Evolutionary conservation across 306 rosid genomes (phyloP), one percentile per base, ranked within the genome.

Genomic region (Quercus variabilis): DNA sequence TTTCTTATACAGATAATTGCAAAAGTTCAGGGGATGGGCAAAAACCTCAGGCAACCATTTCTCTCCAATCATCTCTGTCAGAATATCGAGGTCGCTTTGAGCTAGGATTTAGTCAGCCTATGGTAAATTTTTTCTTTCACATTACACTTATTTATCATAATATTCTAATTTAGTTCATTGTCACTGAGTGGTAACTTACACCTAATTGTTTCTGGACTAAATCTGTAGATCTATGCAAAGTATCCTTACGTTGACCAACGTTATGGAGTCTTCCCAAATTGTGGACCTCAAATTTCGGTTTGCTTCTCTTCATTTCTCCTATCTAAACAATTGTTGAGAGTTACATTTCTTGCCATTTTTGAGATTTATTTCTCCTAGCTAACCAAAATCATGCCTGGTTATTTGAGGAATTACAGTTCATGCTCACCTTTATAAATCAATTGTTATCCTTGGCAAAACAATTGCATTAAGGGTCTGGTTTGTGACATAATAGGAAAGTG

Each of bases 61-160:
- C 93, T 73, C 88, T 88, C 82, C 92, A 84, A 74, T 77, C 94
- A 57, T 80, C 92, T 52, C 74, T 58, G 63, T 51, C 88, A 59
- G 96, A 87, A 70, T 79, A 85, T 64, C 68, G 33, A 51, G 74
- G 86, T 73, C 89, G 83, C 80, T 87, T 89, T 78, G 97, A 91
- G 90, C 90, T 92, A 9, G 97, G 98, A 76, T 89, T 94, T 74
- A 72, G 86, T 82, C 98, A 88, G 83, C 98, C 97, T 15, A 35
- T 87, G 98, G 98, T 92, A 83, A 62, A 75, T 71, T 54, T 43
- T 82, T 80, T 67, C 58, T 35, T 54, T 55, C 5, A 74, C 9
- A 30, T 51, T 15, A 30, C 52, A 25, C 59, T 58, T 74, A 62
- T 51, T 56, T 41, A 56, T 43, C 59, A 73, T 60, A 31, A 64